These are phyloP conservation scores for Amanita pseudoporphyria DNA, from an alignment of 768 basidiomycete species.

Conservation along the genomic window DNA sequence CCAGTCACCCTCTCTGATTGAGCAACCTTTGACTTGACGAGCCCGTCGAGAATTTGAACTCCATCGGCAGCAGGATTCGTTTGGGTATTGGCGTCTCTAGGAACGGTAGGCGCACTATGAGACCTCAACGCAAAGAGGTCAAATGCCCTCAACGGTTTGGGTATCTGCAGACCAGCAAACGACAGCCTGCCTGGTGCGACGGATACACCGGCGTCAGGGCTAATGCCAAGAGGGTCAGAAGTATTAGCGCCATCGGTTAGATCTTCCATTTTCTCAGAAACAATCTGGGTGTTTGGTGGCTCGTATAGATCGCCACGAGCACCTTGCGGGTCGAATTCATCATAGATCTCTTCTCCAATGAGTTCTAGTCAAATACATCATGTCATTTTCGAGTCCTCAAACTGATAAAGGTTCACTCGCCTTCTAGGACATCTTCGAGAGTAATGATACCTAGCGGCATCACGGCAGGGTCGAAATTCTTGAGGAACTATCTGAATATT, in stretches of 20 bases:
- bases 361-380: conserved; percentile 37
- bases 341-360: conserved; percentile 89
- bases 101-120: conserved; percentile 49
- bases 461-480: conserved; percentile 70
- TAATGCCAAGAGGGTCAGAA: not conserved
- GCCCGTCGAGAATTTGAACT: not conserved
- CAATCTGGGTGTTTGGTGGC: conserved; percentile 17
- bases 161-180: conserved; percentile 18
- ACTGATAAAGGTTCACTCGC: conserved; percentile 17
- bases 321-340: conserved; percentile 81
- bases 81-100: conserved; percentile 22
- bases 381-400: not conserved
- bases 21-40: not conserved
- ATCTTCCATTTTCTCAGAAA: conserved; percentile 5
- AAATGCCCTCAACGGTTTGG: conserved; percentile 35
- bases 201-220: not conserved
- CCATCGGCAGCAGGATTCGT: conserved; percentile 6
- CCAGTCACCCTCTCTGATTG: not conserved
- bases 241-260: not conserved
- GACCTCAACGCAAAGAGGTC: conserved; percentile 36
- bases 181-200: conserved; percentile 1
- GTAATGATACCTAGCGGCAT: conserved; percentile 90
- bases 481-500: conserved; percentile 50
- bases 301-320: conserved; percentile 43
- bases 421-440: conserved; percentile 87